phyloP scores from a whole-genome alignment of 768 basidiomycete genomes.

The Suillus alpinus region DNA sequence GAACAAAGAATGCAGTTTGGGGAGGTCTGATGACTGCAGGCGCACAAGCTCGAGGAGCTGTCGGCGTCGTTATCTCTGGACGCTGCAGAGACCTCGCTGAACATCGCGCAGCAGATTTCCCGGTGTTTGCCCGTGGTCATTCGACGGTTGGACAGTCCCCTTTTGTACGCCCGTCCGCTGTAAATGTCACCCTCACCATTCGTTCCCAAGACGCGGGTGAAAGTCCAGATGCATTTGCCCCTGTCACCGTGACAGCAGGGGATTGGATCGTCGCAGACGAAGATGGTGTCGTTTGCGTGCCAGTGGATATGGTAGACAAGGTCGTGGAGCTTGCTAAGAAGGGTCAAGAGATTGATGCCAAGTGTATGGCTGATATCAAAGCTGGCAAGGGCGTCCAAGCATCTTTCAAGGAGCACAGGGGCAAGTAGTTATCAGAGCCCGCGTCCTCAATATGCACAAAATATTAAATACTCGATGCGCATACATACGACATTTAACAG shows the following conservation, averaged over 20 bases:
- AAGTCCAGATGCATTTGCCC: constrained; percentile 43
- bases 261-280: constrained; percentile 86
- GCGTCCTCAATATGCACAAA: background rate
- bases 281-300: constrained; percentile 87
- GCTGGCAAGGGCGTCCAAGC: constrained; percentile 71
- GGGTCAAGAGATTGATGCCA: constrained; percentile 63
- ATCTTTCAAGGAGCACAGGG: constrained; percentile 77
- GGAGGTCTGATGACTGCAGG: constrained; percentile 91
- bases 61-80: constrained; percentile 80
- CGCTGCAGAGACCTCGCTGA: constrained; percentile 84
- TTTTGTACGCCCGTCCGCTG: constrained; percentile 75
- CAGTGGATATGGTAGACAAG: constrained; percentile 46
- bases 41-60: constrained; percentile 65
- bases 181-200: constrained; percentile 64
- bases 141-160: constrained; percentile 86
- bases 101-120: constrained; percentile 65
- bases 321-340: constrained; percentile 59
- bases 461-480: background rate
- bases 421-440: constrained; percentile 29
- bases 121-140: constrained; percentile 78
- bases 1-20: constrained; percentile 82
- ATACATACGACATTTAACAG: background rate
- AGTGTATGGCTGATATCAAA: constrained; percentile 71
- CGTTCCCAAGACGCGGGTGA: constrained; percentile 29
- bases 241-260: constrained; percentile 62